phyloP scores from a whole-genome alignment of 139 green algal species.

The Closterium sp. region DNA sequence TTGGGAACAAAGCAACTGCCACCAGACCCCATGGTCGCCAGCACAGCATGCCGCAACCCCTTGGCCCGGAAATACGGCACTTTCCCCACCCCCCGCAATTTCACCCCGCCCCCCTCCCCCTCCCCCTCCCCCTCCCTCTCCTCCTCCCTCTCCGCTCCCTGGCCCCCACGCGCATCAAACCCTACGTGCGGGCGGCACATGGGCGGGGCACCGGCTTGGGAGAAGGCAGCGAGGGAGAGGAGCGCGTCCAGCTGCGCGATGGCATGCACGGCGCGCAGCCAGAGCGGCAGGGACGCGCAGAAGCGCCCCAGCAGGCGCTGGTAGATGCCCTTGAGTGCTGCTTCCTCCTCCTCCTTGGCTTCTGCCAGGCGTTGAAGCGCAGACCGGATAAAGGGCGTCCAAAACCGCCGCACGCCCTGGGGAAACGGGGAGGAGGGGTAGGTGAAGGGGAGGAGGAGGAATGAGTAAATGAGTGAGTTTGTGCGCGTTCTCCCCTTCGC shows the following conservation, averaged over 20 bases:
- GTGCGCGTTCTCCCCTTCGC: background rate
- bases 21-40: constrained; percentile 42
- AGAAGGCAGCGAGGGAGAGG: constrained; percentile 31
- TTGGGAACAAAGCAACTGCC: constrained; percentile 89
- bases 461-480: background rate
- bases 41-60: constrained; percentile 72
- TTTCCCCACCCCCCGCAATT: background rate
- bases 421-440: background rate
- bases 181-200: constrained; percentile 43
- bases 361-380: constrained; percentile 62
- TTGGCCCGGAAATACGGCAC: constrained; percentile 12
- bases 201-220: constrained; percentile 4
- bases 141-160: background rate
- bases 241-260: constrained; percentile 82
- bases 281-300: constrained; percentile 18
- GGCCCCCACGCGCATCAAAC: background rate
- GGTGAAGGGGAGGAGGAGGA: background rate
- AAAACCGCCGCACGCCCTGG: constrained; percentile 76
- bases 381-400: constrained; percentile 56
- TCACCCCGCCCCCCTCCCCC: background rate
- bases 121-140: background rate
- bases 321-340: constrained; percentile 56
- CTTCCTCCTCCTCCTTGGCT: constrained; percentile 63
- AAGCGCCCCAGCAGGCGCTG: constrained; percentile 36
- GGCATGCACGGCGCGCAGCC: background rate